phyloP scores from a whole-genome alignment of 208 protist genomes.

The Acanthamoeba triangularis region DNA sequence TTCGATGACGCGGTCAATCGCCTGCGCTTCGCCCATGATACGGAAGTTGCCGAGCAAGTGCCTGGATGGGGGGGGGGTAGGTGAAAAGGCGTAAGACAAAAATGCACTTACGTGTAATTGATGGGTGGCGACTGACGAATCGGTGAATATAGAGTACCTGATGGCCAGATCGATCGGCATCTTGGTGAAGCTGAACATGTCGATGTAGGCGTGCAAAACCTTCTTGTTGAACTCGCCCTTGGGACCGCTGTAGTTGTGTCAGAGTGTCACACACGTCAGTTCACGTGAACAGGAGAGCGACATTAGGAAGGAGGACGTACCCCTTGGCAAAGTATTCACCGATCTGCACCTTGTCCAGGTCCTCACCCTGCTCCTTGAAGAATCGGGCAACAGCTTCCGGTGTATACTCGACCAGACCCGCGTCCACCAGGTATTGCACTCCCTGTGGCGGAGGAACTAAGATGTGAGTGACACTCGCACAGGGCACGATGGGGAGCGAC shows the following conservation, averaged over 20 bases:
- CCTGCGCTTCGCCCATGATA: conserved; percentile 95
- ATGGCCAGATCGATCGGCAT: conserved; percentile 92
- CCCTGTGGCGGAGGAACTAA: conserved; percentile 77
- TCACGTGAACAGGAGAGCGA: neutral
- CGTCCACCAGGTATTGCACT: conserved; percentile 85
- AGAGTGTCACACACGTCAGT: conserved; percentile 77
- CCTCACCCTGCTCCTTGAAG: conserved; percentile 76
- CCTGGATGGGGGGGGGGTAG: conserved; percentile 81
- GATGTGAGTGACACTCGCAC: conserved; percentile 7
- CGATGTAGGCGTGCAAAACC: conserved; percentile 91
- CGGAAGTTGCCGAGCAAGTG: conserved; percentile 93
- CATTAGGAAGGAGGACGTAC: conserved; percentile 29
- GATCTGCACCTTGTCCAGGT: conserved; percentile 87
- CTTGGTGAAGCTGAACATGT: conserved; percentile 85
- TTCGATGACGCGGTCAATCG: conserved; percentile 97
- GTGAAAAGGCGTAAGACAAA: neutral
- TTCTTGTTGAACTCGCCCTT: conserved; percentile 90
- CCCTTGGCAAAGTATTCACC: conserved; percentile 92
- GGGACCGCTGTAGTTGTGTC: conserved; percentile 88
- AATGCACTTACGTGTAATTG: neutral
- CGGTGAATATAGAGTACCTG: conserved; percentile 69
- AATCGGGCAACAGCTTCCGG: conserved; percentile 83
- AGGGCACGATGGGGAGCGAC: neutral
- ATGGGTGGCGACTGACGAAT: neutral
- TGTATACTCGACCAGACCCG: conserved; percentile 83